These are phyloP conservation scores for Mayamaea pseudoterrestris DNA, from an alignment of 108 stramenopile genomes.

Conservation along the genomic window DNA sequence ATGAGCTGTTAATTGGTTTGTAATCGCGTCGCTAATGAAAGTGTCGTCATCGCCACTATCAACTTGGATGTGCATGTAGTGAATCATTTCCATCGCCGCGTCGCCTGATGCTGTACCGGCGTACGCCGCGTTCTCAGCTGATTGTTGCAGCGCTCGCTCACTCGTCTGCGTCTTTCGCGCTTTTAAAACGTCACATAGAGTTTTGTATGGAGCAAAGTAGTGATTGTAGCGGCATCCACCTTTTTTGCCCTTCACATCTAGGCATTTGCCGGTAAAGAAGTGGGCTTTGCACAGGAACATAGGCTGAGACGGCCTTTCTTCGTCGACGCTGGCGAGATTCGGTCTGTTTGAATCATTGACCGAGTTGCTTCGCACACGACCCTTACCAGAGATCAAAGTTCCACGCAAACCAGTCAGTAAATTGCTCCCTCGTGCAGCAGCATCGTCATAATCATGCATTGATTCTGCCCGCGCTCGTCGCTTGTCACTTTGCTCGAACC, in stretches of 20 bases:
- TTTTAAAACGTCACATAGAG: conserved; percentile 4
- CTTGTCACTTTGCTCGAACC: conserved; percentile 2
- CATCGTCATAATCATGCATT: not conserved
- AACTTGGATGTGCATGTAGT: conserved; percentile 7
- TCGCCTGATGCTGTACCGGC: too few relatives aligned
- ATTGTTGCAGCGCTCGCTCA: not conserved
- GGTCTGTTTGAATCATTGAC: not conserved
- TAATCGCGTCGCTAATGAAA: not conserved
- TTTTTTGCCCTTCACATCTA: not conserved
- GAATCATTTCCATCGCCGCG: conserved; percentile 41
- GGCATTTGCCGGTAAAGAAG: conserved; percentile 10
- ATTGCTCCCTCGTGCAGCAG: not conserved
- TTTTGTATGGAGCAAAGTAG: conserved; percentile 4
- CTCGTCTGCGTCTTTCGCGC: not conserved
- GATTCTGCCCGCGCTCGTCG: conserved; percentile 8
- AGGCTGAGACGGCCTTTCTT: not conserved
- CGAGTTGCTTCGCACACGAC: not conserved
- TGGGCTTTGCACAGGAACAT: conserved; percentile 12
- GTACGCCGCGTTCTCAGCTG: not conserved
- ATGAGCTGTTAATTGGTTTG: conserved; percentile 6
- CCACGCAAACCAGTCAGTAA: too few relatives aligned
- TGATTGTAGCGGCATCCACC: conserved; percentile 7
- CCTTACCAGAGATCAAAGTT: too few relatives aligned
- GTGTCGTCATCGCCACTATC: not conserved
- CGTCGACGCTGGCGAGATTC: conserved; percentile 2